These are phyloP conservation scores for Orbilia blumenaviensis DNA, from an alignment of 2,329 filamentous ascomycete genomes.

Conservation along the genomic window DNA sequence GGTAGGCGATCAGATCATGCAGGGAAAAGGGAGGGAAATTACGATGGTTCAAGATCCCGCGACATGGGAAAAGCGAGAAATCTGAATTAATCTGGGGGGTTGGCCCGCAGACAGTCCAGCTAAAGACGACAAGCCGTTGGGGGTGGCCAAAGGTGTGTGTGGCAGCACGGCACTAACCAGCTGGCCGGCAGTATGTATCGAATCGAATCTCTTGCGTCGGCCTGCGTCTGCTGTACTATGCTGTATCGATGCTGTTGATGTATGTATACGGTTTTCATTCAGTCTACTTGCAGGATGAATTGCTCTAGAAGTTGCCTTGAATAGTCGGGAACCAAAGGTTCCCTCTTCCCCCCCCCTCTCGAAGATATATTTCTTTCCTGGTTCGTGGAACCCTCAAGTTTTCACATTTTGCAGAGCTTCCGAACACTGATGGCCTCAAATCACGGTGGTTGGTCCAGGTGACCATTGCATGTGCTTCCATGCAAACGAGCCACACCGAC, in stretches of 20 bases:
- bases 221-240: slow-evolving; percentile 1
- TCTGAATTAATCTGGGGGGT: slow-evolving; percentile 45
- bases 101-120: slow-evolving; percentile 31
- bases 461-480: slow-evolving; percentile 38
- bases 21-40: slow-evolving; percentile 53
- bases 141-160: slow-evolving; percentile 8
- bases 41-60: slow-evolving; percentile 22
- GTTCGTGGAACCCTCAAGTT: slow-evolving; percentile 35
- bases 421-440: slow-evolving; percentile 30
- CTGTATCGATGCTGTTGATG: slow-evolving; percentile 7
- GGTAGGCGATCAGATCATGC: slow-evolving; percentile 35
- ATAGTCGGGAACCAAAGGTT: slow-evolving; percentile 14
- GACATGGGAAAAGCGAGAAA: slow-evolving; percentile 29
- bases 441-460: slow-evolving; percentile 52
- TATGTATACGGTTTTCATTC: neutral
- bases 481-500: slow-evolving; percentile 42
- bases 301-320: neutral
- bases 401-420: slow-evolving; percentile 10
- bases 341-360: neutral
- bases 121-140: slow-evolving; percentile 29
- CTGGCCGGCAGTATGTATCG: neutral
- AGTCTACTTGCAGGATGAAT: neutral
- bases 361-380: slow-evolving; percentile 34
- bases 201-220: slow-evolving; percentile 10
- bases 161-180: slow-evolving; percentile 13